Percentiles rank a stretch among this genome's conserved stretches.
phyloP scores from a whole-genome alignment of 1,139 yeast genomes.

The Groenewaldozyma auringiensis region DNA sequence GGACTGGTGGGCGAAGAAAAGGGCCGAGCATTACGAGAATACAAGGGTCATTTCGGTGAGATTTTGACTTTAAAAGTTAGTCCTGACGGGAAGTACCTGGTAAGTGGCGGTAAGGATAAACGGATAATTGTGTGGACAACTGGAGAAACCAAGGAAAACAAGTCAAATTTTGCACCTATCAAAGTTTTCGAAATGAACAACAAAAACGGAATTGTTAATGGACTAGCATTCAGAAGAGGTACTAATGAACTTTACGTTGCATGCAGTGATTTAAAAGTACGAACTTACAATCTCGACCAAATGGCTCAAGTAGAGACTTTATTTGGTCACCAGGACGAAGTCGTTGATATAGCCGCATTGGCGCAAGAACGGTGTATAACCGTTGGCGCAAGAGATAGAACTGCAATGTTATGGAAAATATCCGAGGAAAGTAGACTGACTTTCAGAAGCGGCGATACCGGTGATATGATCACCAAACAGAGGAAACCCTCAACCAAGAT shows the following conservation, averaged over 20 bases:
- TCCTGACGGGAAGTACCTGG: constrained; percentile 80
- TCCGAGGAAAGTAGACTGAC: constrained; percentile 91
- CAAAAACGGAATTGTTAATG: constrained; percentile 61
- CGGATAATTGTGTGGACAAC: constrained; percentile 79
- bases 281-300: constrained; percentile 81
- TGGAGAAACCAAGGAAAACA: constrained; percentile 32
- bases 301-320: constrained; percentile 81
- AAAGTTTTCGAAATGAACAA: constrained; percentile 69
- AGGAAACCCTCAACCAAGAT: constrained; percentile 7
- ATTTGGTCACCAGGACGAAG: constrained; percentile 92
- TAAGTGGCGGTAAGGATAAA: constrained; percentile 83
- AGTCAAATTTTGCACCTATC: constrained; percentile 51
- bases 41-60: constrained; percentile 63
- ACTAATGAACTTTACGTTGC: constrained; percentile 86
- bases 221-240: constrained; percentile 68
- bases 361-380: constrained; percentile 88
- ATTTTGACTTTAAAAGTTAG: constrained; percentile 75
- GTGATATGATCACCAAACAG: constrained; percentile 10
- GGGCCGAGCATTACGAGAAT: constrained; percentile 7
- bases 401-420: constrained; percentile 95
- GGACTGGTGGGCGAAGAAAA: constrained; percentile 24
- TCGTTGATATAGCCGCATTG: constrained; percentile 71
- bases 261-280: constrained; percentile 83
- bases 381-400: constrained; percentile 89
- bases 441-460: constrained; percentile 77